Evolutionary conservation across 192 early-diverging fungal genomes (phyloP), one percentile per base, ranked within the genome.

Genomic region (Entomortierella beljakovae): DNA sequence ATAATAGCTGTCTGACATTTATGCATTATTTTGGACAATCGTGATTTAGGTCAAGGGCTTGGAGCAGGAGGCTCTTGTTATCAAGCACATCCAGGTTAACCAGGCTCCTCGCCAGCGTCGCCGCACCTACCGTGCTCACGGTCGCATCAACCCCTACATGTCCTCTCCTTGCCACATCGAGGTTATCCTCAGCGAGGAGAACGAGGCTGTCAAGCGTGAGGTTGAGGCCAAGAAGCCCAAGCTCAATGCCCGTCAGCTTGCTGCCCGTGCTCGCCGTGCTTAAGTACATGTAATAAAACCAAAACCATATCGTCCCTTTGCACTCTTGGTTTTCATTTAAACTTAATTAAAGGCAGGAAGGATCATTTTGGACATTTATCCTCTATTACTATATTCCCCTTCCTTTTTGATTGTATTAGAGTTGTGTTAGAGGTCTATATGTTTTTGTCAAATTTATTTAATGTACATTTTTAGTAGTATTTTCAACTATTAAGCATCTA

Each of bases 101-200:
- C 93, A 95, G 83, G 97, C 97, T 71, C 94, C 94, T 81, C 96
- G 96, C 88, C 94, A 95, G 85, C 94, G 97, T 73, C 93, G 97
- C 80, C 88, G 97, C 82, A 98, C 95, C 38, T 98, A 93, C 94
- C 94, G 97, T 89, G 97, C 97, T 77, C 97, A 99, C 91, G 97
- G 97, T 73, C 80, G 74, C 59, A 84, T 81, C 80, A 89, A 89
- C 84, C 88, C 95, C 68, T 99, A 95, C 94, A 93, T 94, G 94
- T 89, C 87, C 84, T 90, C 90, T 87, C 97, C 96, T 52, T 97
- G 94, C 86, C 96, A 99, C 90, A 92, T 98, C 76, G 97, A 99
- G 92, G 85, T 99, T 67, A 95, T 95, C 71, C 88, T 96, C 80
- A 87, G 91, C 64, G 96, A 99, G 89, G 91, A 93, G 85, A 89